Percentiles rank a stretch among this genome's conserved stretches.
Evolutionary conservation across 2,329 filamentous ascomycete species (phyloP).

Genomic region (Boeremia lycopersici): DNA sequence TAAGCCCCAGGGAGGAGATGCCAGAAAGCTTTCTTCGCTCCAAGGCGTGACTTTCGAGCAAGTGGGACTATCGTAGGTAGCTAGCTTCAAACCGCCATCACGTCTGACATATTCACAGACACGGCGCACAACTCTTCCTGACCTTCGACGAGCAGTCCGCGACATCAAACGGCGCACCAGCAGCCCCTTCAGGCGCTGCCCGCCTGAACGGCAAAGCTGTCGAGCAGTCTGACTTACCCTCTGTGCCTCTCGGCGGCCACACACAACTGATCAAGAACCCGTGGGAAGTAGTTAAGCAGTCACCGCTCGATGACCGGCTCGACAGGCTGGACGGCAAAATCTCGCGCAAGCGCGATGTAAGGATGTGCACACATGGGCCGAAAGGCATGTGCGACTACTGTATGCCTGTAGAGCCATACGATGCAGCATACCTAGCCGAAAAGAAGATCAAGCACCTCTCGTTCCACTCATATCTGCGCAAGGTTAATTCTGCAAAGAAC

Average conservation of each 20-base stretch:
- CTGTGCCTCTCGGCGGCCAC: slow-evolving; percentile 63
- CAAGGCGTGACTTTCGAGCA: slow-evolving; percentile 61
- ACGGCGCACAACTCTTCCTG: slow-evolving; percentile 91
- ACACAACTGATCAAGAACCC: slow-evolving; percentile 76
- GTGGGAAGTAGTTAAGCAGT: slow-evolving; percentile 92
- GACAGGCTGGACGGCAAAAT: slow-evolving; percentile 94
- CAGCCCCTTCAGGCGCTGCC: slow-evolving; percentile 54
- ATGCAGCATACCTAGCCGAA: slow-evolving; percentile 83
- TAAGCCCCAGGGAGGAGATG: slow-evolving; percentile 64
- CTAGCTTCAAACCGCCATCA: slow-evolving; percentile 10
- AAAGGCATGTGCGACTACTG: slow-evolving; percentile 99
- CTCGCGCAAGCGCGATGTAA: slow-evolving; percentile 70
- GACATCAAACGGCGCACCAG: slow-evolving; percentile 56
- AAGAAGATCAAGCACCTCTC: slow-evolving; percentile 99
- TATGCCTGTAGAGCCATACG: slow-evolving; percentile 94
- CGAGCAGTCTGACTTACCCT: slow-evolving; percentile 69
- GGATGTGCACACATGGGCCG: slow-evolving; percentile 93
- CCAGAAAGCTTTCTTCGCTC: slow-evolving; percentile 58
- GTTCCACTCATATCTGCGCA: slow-evolving; percentile 91
- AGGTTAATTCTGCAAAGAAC: slow-evolving; percentile 95
- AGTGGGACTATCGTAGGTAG: slow-evolving; percentile 62
- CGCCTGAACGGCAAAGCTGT: slow-evolving; percentile 81
- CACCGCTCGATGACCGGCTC: slow-evolving; percentile 81
- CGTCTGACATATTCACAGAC: slow-evolving; percentile 58
- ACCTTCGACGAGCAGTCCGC: slow-evolving; percentile 70